Base-by-base conservation (phyloP, 2,329 filamentous ascomycete species). In the Paecilomyces fulvus region DNA sequence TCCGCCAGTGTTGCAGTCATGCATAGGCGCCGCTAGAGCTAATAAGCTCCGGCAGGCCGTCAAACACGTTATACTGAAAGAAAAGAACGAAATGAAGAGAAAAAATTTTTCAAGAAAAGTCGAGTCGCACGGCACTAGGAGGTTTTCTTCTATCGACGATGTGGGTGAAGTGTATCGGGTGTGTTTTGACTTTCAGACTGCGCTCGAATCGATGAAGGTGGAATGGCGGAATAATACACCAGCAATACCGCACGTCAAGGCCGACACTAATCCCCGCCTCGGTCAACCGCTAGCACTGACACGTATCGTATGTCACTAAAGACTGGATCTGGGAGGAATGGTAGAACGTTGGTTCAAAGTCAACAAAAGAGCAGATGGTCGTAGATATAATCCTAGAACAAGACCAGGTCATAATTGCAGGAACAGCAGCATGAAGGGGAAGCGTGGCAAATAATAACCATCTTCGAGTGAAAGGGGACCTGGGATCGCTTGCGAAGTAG, bases 21-120 rank as follows among this genome's bases (percentile, higher is more conserved):
- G 75, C 84, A 87, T 87, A 81, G 83, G 83, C 83, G 81, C 83
- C 83, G 84, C 85, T 85, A 88, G 85, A 88, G 84, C 85, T 80
- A 59, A 57, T 58, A 81, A 84, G 84, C 85, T 83, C 85, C 85
- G 83, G 83, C 85, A 84, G 84, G 68, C 66, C 66, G 61, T 61
- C 63, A 59, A 58, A 59, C 56, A 52, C 52, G 57, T 54, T 54
- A 56, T 55, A 58, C 58, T 33, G 43, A 52, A 23, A 53, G 46
- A 48, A 54, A 54, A 59, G 10, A 21, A 51, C 37, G 23, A 43
- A 43, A 28, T 20, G 37, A 31, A 37, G n/a, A 17, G 20, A 43
- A 43, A 43, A 43, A 17, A 28, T 3, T 28, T 3, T 28, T 28
- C 25, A 28, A 28, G 25, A 28, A 28, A 28, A 28, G 25, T 43